Evolutionary conservation across 192 early-diverging fungal species (phyloP).

Genomic region (Umbelopsis sp.): DNA sequence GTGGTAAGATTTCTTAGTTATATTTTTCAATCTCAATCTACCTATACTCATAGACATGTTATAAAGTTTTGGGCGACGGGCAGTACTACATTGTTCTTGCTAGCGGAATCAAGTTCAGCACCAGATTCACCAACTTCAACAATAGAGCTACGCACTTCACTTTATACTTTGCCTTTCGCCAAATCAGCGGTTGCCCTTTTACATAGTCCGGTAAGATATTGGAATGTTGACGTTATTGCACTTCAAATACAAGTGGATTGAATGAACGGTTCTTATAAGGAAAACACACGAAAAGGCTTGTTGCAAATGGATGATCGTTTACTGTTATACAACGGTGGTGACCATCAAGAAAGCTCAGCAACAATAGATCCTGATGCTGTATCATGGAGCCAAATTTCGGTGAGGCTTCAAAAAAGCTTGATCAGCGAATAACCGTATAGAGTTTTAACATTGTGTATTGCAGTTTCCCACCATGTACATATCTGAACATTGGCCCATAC

Average conservation of each 20-base stretch:
- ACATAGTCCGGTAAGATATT: slow-evolving; percentile 41
- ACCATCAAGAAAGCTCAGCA: slow-evolving; percentile 61
- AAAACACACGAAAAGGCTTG: slow-evolving; percentile 58
- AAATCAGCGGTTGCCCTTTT: slow-evolving; percentile 52
- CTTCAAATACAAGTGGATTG: no score
- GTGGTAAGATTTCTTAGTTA: slow-evolving; percentile 51
- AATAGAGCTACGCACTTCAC: slow-evolving; percentile 20
- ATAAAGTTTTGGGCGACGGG: slow-evolving; percentile 75
- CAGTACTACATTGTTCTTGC: slow-evolving; percentile 67
- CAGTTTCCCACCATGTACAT: slow-evolving; percentile 77
- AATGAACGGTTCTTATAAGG: slow-evolving; percentile 39
- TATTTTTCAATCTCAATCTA: not conserved
- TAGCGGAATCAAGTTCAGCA: slow-evolving; percentile 37
- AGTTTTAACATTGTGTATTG: not conserved
- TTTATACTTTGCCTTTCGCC: slow-evolving; percentile 60
- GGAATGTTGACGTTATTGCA: no score
- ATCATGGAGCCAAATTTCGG: slow-evolving; percentile 75
- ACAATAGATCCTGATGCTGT: slow-evolving; percentile 69
- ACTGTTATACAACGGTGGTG: slow-evolving; percentile 66
- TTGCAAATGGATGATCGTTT: slow-evolving; percentile 71
- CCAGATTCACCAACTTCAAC: not conserved
- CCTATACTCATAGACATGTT: not conserved
- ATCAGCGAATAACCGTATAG: not conserved
- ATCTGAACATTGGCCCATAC: slow-evolving; percentile 81
- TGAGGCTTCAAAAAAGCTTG: slow-evolving; percentile 17